Percentiles rank a stretch among this genome's conserved stretches.
Conservation (phyloP, 805 yeast species). For the Nakazawaea siamensis region DNA sequence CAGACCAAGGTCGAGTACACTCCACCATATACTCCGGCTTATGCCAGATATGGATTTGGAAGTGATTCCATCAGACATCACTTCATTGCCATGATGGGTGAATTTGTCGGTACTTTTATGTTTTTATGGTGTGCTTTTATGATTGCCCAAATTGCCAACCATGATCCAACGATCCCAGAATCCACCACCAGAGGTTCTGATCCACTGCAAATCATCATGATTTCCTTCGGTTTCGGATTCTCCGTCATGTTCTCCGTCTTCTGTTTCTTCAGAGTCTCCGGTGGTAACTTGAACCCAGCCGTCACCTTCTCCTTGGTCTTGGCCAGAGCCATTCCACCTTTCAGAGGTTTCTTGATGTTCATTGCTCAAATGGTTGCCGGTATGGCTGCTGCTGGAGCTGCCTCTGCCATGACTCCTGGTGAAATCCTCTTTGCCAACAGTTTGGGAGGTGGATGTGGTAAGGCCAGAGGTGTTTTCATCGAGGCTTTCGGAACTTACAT, state of each 20-base stretch:
- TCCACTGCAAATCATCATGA: slow-evolving; percentile 68
- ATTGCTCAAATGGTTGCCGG: slow-evolving; percentile 73
- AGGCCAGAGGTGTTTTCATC: slow-evolving; percentile 66
- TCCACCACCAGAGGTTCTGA: slow-evolving; percentile 25
- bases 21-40: slow-evolving; percentile 26
- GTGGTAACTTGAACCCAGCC: slow-evolving; percentile 88
- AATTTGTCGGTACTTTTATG: slow-evolving; percentile 79
- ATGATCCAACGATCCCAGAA: slow-evolving; percentile 21
- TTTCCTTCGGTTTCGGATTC: slow-evolving; percentile 80
- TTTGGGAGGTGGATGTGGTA: slow-evolving; percentile 65
- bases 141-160: slow-evolving; percentile 75
- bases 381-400: slow-evolving; percentile 90
- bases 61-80: slow-evolving; percentile 47
- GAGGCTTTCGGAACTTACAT: slow-evolving; percentile 76
- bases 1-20: slow-evolving; percentile 27
- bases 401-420: slow-evolving; percentile 81
- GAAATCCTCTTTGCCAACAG: slow-evolving; percentile 60
- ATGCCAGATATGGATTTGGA: slow-evolving; percentile 27
- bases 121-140: slow-evolving; percentile 77
- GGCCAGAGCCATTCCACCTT: slow-evolving; percentile 65
- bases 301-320: slow-evolving; percentile 69
- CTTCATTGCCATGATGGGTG: slow-evolving; percentile 64
- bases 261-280: slow-evolving; percentile 67
- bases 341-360: slow-evolving; percentile 60
- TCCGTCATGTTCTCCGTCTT: slow-evolving; percentile 71